Evolutionary conservation across 257 asterid species (phyloP), one percentile per base, ranked within the genome.

Genomic region (Ajuga chamaepitys): DNA sequence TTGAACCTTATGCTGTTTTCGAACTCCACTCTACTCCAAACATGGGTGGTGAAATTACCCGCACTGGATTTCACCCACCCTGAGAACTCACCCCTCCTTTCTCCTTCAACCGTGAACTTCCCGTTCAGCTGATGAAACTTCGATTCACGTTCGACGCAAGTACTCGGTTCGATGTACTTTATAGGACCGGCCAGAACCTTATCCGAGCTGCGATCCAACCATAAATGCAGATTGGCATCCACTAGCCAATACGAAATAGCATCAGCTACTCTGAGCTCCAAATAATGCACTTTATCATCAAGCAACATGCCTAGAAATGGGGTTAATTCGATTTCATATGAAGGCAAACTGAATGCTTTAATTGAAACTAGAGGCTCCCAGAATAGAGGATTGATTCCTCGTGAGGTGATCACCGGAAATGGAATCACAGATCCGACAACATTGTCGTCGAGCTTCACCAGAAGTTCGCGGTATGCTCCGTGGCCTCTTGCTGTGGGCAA

Each of bases 361-460:
- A 87, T 86, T 12, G 92, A 74, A 40, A 87, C 96, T 4, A 93
- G 68, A 2, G 99, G 99, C 13, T 80, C 83, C 99, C 99, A 89
- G 68, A 84, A 89, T 70, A 89, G 44, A 60, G 97, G 99, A 68
- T 89, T 87, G 0, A 87, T 75, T 14, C 96, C 96, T 3, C 97
- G 96, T 0, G 92, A 54, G 73, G 80, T 89, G 51, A 87, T 74
- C 32, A 93, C 96, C 0, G 97, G 99, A 45, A 93, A 84, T 7
- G 97, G 99, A 20, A 89, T 66, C 11, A 84, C 81, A 0, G 96
- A 78, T 76, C 90, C 97, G 3, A 89, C 89, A 25, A 76, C 77
- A 41, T 63, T 66, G 35, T 72, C 82, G 51, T 93, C 96, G 9
- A 93, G 70, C 62, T 70, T 84, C 60, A 93, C 84, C 62, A 77